Conservation (phyloP, 345 rosid species). For the Camelina laxa region DNA sequence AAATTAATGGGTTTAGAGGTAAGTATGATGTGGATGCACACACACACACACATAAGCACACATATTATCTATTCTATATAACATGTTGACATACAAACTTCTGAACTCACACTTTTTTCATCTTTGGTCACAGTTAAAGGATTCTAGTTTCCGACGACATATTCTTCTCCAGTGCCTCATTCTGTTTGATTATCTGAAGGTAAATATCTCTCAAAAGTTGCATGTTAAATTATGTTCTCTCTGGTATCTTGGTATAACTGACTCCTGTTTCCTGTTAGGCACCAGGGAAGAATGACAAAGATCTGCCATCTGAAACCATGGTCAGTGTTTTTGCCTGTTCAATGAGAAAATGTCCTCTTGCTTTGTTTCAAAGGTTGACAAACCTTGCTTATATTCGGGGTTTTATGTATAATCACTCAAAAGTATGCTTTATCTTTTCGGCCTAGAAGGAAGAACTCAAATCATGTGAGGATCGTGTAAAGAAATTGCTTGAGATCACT, state of each 20-base stretch:
- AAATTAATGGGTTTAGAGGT: constrained; percentile 99
- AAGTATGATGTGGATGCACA: constrained; percentile 27
- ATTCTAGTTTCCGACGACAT: constrained; percentile 96
- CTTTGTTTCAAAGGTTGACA: constrained; percentile 29
- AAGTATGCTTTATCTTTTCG: constrained; percentile 5
- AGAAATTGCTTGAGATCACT: constrained; percentile 86
- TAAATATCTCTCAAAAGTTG: constrained; percentile 41
- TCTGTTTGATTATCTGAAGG: constrained; percentile 91
- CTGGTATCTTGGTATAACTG: constrained; percentile 24
- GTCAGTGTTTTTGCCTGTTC: constrained; percentile 57
- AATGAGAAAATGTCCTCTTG: constrained; percentile 16
- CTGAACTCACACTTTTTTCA: constrained; percentile 13
- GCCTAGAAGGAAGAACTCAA: constrained; percentile 90
- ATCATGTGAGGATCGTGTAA: constrained; percentile 85
- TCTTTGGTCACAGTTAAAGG: constrained; percentile 71
- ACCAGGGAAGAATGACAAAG: constrained; percentile 97
- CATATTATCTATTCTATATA: not conserved
- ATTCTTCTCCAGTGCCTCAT: constrained; percentile 97
- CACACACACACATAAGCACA: not conserved
- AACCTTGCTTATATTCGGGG: constrained; percentile 1
- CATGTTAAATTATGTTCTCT: constrained; percentile 19
- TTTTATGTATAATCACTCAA: constrained; percentile 21
- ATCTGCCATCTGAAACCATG: constrained; percentile 89
- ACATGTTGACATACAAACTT: constrained; percentile 25
- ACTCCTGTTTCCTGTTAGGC: constrained; percentile 53